Evolutionary conservation across 1,139 yeast species (phyloP).

Genomic region (Saccharomyces hybrid): DNA sequence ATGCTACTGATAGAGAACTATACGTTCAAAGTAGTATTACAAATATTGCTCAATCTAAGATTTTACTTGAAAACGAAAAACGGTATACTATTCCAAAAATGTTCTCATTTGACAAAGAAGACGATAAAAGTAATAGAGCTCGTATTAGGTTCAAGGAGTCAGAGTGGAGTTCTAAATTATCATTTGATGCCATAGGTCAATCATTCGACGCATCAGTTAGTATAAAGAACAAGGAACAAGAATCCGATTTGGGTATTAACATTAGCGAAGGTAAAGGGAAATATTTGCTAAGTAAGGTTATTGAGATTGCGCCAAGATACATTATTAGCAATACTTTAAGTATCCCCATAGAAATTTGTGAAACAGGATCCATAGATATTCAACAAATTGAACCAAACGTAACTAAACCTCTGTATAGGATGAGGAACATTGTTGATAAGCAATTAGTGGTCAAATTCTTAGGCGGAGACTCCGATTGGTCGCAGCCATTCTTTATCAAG

Average conservation of each 20-base stretch:
- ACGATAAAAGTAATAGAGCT: slow-evolving; percentile 61
- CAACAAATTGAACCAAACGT: slow-evolving; percentile 42
- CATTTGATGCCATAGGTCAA: slow-evolving; percentile 89
- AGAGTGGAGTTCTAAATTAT: slow-evolving; percentile 64
- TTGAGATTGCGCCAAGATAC: slow-evolving; percentile 77
- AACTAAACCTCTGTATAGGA: slow-evolving; percentile 52
- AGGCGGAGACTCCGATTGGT: slow-evolving; percentile 61
- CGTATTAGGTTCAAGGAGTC: slow-evolving; percentile 63
- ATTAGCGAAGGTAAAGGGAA: slow-evolving; percentile 84
- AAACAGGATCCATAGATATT: slow-evolving; percentile 53
- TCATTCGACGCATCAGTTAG: slow-evolving; percentile 58
- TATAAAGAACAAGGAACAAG: slow-evolving; percentile 51
- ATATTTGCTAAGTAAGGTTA: slow-evolving; percentile 67
- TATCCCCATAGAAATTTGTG: slow-evolving; percentile 51
- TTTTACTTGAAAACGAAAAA: slow-evolving; percentile 25
- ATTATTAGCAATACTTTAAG: slow-evolving; percentile 57
- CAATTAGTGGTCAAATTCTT: slow-evolving; percentile 53
- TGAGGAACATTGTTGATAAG: slow-evolving; percentile 34
- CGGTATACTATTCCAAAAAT: slow-evolving; percentile 52
- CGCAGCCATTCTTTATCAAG: slow-evolving; percentile 77
- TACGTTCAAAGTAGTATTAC: slow-evolving; percentile 54
- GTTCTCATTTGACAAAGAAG: slow-evolving; percentile 70
- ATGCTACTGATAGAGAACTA: slow-evolving; percentile 67
- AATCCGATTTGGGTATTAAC: slow-evolving; percentile 67
- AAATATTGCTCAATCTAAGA: slow-evolving; percentile 41